Percentiles rank a stretch among this genome's conserved stretches.
Conservation (phyloP, 306 rosid species). For the Elaeagnus macrophylla region DNA sequence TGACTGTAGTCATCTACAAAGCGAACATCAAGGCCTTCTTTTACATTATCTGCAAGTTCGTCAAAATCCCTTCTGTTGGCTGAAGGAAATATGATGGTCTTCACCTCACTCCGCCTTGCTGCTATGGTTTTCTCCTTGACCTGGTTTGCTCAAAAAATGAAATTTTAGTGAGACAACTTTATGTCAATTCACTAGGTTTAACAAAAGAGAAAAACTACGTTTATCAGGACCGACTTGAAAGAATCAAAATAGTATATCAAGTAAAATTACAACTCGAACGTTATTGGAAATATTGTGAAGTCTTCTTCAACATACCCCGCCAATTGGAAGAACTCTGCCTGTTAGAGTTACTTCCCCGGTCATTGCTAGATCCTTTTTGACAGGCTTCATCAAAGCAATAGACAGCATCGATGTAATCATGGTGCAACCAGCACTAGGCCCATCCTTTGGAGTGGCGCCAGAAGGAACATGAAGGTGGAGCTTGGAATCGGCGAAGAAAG, state of each 20-base stretch:
- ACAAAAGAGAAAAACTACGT: no score
- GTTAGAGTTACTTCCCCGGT: slow-evolving; percentile 97
- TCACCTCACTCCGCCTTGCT: slow-evolving; percentile 80
- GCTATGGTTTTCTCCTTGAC: slow-evolving; percentile 99
- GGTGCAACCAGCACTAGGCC: slow-evolving; percentile 99
- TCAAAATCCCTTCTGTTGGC: slow-evolving; percentile 91
- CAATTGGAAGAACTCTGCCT: slow-evolving; percentile 96
- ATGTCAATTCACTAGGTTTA: no score
- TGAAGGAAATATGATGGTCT: slow-evolving; percentile 78
- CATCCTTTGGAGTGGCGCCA: slow-evolving; percentile 97
- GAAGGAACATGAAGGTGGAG: slow-evolving; percentile 97
- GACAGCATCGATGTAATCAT: slow-evolving; percentile 93
- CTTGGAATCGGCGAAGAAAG: slow-evolving; percentile 69
- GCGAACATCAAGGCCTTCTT: slow-evolving; percentile 92
- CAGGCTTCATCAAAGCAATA: slow-evolving; percentile 79
- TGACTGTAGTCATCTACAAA: slow-evolving; percentile 79
- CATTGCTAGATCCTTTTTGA: slow-evolving; percentile 90
- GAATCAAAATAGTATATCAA: slow-evolving; percentile 3
- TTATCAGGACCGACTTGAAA: not conserved
- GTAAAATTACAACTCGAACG: not conserved
- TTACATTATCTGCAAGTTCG: slow-evolving; percentile 77
- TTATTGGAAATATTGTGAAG: not conserved
- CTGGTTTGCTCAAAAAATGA: slow-evolving; percentile 34
- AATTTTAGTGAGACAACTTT: slow-evolving; percentile 2
- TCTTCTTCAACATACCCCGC: slow-evolving; percentile 64